Conservation (phyloP, 2,329 filamentous ascomycete species). For the Claviceps quebecensis region DNA sequence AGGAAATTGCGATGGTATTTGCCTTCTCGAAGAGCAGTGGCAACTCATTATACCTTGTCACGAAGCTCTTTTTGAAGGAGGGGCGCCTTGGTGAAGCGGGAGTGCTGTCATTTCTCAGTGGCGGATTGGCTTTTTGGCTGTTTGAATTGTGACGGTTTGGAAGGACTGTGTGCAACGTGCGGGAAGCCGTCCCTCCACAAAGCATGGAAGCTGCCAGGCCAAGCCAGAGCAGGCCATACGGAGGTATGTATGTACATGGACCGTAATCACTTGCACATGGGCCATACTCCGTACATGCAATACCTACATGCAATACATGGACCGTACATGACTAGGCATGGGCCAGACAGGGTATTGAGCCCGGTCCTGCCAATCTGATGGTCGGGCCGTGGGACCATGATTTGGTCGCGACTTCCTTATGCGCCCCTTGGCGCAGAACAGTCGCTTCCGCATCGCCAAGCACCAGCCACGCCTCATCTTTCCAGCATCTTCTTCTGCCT, state of each 20-base stretch:
- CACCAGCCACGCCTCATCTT: too few relatives aligned
- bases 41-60: background rate
- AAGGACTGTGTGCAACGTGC: background rate
- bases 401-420: background rate
- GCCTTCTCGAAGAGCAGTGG: background rate
- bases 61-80: background rate
- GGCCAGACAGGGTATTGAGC: too few relatives aligned
- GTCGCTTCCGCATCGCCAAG: too few relatives aligned
- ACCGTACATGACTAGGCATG: too few relatives aligned
- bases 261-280: background rate
- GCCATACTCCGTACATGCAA: too few relatives aligned
- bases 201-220: background rate
- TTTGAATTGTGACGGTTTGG: constrained; percentile 1
- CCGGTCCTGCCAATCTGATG: background rate
- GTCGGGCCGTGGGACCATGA: background rate
- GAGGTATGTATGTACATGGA: background rate
- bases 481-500: too few relatives aligned
- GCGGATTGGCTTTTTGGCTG: background rate
- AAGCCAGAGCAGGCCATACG: too few relatives aligned
- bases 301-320: too few relatives aligned
- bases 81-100: background rate
- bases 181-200: background rate
- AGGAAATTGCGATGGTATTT: background rate
- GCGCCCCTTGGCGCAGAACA: background rate
- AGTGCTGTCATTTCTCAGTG: constrained; percentile 2